These are phyloP conservation scores for Talaromyces nanjingensis DNA, from an alignment of 495 filamentous ascomycete species.

Conservation along the genomic window DNA sequence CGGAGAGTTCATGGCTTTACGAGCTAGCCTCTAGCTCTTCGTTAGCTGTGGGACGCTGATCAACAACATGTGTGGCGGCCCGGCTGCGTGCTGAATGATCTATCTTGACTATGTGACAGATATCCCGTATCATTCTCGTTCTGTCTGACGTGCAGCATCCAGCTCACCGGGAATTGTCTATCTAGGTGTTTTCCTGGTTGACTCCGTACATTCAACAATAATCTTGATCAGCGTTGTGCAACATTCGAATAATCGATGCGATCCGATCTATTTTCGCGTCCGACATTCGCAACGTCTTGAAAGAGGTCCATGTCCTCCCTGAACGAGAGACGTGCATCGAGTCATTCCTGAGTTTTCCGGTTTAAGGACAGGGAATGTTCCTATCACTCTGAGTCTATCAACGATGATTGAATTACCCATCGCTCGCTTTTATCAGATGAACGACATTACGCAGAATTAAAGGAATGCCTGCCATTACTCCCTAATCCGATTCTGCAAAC, in stretches of 20 bases:
- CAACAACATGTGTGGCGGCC: background rate
- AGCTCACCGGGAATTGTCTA: conserved; percentile 1
- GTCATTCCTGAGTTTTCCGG: background rate
- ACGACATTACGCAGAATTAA: background rate
- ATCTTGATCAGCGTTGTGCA: background rate
- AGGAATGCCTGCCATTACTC: background rate
- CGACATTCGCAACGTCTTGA: background rate
- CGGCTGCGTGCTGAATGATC: background rate
- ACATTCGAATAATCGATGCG: background rate
- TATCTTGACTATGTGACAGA: too few species aligned
- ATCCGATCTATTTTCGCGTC: conserved; percentile 3
- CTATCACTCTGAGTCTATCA: background rate
- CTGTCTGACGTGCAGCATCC: background rate
- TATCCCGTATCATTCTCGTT: background rate
- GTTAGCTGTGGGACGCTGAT: background rate
- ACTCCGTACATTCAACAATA: background rate
- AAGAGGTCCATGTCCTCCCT: background rate
- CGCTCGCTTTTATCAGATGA: background rate
- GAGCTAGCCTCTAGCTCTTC: background rate
- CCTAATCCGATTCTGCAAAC: background rate
- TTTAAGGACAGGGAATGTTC: conserved; percentile 1
- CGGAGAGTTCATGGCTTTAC: background rate
- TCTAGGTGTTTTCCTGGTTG: background rate
- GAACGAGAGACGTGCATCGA: background rate
- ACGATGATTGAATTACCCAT: background rate